These are phyloP conservation scores for Caloboletus inedulis DNA, from an alignment of 1,284 basidiomycete species.

Conservation along the genomic window DNA sequence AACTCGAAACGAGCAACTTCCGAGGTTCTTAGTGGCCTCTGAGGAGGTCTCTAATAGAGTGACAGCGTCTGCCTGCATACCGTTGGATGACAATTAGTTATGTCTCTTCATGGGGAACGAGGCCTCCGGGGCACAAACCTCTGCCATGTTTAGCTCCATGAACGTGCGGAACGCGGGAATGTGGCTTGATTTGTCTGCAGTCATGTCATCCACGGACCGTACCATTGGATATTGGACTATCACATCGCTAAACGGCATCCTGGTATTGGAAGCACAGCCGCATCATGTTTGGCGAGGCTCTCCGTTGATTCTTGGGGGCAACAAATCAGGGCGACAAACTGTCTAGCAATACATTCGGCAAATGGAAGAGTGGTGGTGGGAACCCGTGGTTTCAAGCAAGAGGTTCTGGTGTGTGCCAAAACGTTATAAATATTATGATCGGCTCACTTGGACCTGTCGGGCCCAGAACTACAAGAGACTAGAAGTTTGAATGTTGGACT, in stretches of 20 bases:
- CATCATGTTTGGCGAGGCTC: too few relatives aligned
- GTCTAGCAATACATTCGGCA: neutral
- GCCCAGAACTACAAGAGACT: neutral
- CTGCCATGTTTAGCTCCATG: neutral
- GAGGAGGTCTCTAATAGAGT: neutral
- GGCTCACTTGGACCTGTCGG: neutral
- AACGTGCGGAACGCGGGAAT: neutral
- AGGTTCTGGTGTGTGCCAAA: neutral
- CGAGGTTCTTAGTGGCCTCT: neutral
- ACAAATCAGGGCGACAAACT: neutral
- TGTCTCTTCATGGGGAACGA: neutral
- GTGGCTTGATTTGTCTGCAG: neutral
- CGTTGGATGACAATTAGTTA: neutral
- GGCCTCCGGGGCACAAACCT: neutral
- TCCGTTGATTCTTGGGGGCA: neutral
- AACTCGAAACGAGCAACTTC: neutral
- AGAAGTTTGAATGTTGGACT: neutral
- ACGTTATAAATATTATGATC: neutral
- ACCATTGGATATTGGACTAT: neutral
- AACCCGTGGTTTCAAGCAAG: neutral
- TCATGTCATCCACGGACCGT: neutral
- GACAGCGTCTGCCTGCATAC: neutral
- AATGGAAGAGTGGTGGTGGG: slow-evolving; percentile 4
- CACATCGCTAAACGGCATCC: neutral
- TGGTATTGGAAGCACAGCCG: neutral